phyloP scores from a whole-genome alignment of 495 filamentous ascomycete species.

The Penicilliopsis zonata region DNA sequence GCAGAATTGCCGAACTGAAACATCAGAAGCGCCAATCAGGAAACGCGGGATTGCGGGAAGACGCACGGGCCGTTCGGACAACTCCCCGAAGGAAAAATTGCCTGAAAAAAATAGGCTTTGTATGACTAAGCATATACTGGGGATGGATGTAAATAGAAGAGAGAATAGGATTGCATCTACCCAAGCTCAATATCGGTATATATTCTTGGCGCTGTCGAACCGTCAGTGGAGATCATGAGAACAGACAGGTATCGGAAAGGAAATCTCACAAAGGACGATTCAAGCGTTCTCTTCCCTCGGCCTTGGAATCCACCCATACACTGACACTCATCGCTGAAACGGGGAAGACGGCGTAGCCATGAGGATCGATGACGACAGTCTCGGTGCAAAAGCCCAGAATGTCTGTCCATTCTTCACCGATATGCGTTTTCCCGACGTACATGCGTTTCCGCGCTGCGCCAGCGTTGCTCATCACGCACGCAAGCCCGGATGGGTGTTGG shows the following conservation, averaged over 20 bases:
- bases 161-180: too few species aligned
- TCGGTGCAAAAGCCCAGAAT: conserved; percentile 35
- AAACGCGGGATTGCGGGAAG: too few species aligned
- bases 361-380: conserved; percentile 37
- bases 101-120: too few species aligned
- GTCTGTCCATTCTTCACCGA: conserved; percentile 50
- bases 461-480: conserved; percentile 47
- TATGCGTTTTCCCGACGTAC: conserved; percentile 47
- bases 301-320: conserved; percentile 48
- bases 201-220: conserved; percentile 2
- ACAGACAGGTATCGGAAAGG: not conserved
- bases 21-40: too few species aligned
- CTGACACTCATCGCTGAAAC: conserved; percentile 42
- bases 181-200: conserved; percentile 2
- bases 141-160: too few species aligned
- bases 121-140: too few species aligned
- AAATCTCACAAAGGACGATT: conserved; percentile 17
- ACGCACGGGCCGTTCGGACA: too few species aligned
- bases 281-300: conserved; percentile 38
- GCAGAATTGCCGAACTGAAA: too few species aligned
- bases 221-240: not conserved
- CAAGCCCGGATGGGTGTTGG: conserved; percentile 38
- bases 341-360: conserved; percentile 43
- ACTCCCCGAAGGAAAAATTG: too few species aligned
- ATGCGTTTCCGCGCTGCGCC: conserved; percentile 38